Base-by-base conservation (phyloP, 2,329 filamentous ascomycete species). In the Colletotrichum sp. region DNA sequence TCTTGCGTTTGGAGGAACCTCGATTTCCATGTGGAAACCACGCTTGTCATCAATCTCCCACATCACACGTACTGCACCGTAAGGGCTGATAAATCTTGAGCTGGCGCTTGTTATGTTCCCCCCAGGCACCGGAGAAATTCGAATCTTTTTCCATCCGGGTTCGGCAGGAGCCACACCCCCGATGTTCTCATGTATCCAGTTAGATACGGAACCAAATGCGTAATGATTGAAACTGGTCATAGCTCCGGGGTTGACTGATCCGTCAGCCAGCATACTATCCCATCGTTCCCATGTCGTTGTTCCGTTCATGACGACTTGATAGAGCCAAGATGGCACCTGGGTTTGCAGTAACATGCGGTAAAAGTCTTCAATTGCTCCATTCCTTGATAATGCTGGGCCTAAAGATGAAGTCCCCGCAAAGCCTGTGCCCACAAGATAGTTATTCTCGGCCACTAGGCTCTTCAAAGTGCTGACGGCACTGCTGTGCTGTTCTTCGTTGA, bases 211-310 rank as follows among this genome's bases (percentile, higher is more conserved):
- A 0, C 88, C 87, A 18, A 89, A 85, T 0, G 88, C 85, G 70
- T 89, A 90, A 76, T 90, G 88, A 39, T 89, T 89, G 75, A 88
- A 88, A 24, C 86, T 88, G 0, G 87, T 88, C 88, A 89, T 89
- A 21, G 81, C 78, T 1, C 87, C 86, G 0, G 85, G 82, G 69
- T 89, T 90, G n/a, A 89, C 78, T 0, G 77, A 81, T 0, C 87
- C 88, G 72, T 89, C 81, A 0, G 86, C 81, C 1, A 89, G 79
- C 34, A 90, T 80, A 32, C 85, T 86, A 57, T 90, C 87, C 88
- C 88, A 90, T 3, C 88, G 83, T 77, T 90, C 88, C 88, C 88
- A 90, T 0, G 85, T 87, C 0, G 88, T 90, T 0, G 88, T 90
- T 0, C 83, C 88, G n/a, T 82, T 82, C 84, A 87, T 85, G 0